These are phyloP conservation scores for Aplosporella prunicola DNA, from an alignment of 2,329 filamentous ascomycete species.

Conservation along the genomic window DNA sequence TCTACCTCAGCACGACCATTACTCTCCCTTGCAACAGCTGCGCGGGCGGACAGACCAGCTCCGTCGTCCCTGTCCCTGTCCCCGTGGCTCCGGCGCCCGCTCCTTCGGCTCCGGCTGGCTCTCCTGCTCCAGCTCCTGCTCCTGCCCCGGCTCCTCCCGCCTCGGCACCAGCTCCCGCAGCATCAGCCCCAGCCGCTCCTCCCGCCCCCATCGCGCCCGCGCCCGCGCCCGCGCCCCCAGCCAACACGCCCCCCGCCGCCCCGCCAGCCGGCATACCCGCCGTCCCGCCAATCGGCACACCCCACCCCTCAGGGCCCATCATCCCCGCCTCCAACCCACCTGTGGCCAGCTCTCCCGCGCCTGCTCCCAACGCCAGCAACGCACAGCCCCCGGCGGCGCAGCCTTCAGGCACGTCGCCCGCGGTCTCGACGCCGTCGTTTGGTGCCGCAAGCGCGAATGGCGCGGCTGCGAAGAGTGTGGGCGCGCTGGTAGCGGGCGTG, in stretches of 20 bases:
- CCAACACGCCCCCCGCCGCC: constrained; percentile 3
- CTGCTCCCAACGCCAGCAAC: background rate
- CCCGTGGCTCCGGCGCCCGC: background rate
- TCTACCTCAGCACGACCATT: too few species aligned
- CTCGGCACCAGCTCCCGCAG: background rate
- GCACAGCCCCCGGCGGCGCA: too few species aligned
- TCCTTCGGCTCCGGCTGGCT: constrained; percentile 8
- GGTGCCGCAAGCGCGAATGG: too few species aligned
- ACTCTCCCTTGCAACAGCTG: too few species aligned
- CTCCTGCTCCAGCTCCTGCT: background rate
- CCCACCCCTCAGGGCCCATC: constrained; percentile 8
- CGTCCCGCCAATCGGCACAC: constrained; percentile 10
- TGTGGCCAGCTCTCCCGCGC: background rate
- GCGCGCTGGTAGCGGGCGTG: too few species aligned
- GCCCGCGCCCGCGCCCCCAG: constrained; percentile 14
- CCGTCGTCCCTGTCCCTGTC: background rate
- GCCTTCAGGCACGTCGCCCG: too few species aligned
- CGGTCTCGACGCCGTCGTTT: too few species aligned
- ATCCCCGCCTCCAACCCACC: background rate
- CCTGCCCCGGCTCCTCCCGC: constrained; percentile 1
- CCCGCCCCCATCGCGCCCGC: constrained; percentile 6
- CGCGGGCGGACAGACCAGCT: too few species aligned
- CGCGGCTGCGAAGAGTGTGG: too few species aligned
- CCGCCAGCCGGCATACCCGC: constrained; percentile 3
- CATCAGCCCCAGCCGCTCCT: background rate